These are phyloP conservation scores for Hymenoscyphus salicellus DNA, from an alignment of 2,329 filamentous ascomycete genomes.

Conservation along the genomic window DNA sequence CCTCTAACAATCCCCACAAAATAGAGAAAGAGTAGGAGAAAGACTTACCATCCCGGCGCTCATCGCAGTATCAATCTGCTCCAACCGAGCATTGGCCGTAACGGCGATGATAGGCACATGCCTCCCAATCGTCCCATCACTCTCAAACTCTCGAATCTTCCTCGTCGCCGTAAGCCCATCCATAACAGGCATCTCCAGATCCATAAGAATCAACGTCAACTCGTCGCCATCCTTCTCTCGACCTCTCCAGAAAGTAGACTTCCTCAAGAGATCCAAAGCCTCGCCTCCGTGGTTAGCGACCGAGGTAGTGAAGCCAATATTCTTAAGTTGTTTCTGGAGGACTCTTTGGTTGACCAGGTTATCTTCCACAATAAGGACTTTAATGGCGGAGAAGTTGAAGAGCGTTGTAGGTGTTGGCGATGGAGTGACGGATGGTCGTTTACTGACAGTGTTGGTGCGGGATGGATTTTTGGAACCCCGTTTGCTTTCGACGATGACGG, in stretches of 20 bases:
- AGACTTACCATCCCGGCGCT: slow-evolving; percentile 67
- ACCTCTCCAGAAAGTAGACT: slow-evolving; percentile 55
- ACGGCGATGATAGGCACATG: slow-evolving; percentile 79
- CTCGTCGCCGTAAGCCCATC: slow-evolving; percentile 72
- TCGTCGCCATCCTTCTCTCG: slow-evolving; percentile 44
- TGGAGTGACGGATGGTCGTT: slow-evolving; percentile 11
- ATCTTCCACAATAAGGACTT: slow-evolving; percentile 65
- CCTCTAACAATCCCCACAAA: background rate
- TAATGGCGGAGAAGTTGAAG: slow-evolving; percentile 32
- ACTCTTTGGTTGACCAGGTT: slow-evolving; percentile 67
- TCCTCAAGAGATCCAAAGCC: slow-evolving; percentile 55
- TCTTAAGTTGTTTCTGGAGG: slow-evolving; percentile 58
- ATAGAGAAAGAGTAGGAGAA: background rate
- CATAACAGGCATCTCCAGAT: slow-evolving; percentile 82
- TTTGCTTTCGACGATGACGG: slow-evolving; percentile 25
- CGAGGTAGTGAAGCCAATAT: slow-evolving; percentile 57
- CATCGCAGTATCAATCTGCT: slow-evolving; percentile 70
- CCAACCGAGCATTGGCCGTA: slow-evolving; percentile 74
- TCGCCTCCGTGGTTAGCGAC: slow-evolving; percentile 65
- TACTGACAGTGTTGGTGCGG: slow-evolving; percentile 17
- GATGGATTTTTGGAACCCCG: slow-evolving; percentile 21
- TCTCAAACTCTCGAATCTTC: slow-evolving; percentile 66
- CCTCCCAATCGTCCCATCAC: slow-evolving; percentile 55
- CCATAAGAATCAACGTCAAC: slow-evolving; percentile 72
- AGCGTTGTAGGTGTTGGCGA: slow-evolving; percentile 5